These are phyloP conservation scores for Ophiostoma piceae DNA, from an alignment of 2,329 filamentous ascomycete genomes.

Conservation along the genomic window DNA sequence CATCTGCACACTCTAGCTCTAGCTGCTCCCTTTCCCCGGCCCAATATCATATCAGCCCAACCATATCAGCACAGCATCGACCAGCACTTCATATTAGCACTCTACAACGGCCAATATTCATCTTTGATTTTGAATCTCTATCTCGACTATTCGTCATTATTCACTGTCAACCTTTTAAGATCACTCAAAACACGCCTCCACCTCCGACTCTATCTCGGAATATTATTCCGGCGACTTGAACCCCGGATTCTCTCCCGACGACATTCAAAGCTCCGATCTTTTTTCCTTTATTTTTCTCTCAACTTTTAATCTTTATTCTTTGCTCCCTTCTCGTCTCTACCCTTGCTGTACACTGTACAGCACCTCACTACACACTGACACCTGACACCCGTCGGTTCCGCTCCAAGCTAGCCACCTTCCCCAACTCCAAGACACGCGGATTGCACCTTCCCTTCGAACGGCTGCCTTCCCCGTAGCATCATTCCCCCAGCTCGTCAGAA, in stretches of 20 bases:
- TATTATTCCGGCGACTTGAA: not conserved
- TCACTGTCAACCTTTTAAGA: too few species aligned
- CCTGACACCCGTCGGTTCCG: not conserved
- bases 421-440: constrained; percentile 1
- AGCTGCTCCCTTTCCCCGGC: not conserved
- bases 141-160: too few species aligned
- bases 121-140: too few species aligned
- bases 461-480: not conserved
- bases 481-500: not conserved
- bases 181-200: too few species aligned
- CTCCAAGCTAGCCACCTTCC: not conserved
- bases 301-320: not conserved
- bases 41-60: not conserved
- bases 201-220: not conserved
- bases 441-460: constrained; percentile 3
- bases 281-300: not conserved
- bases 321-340: not conserved
- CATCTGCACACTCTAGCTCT: too few species aligned
- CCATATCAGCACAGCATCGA: not conserved
- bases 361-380: not conserved
- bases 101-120: too few species aligned
- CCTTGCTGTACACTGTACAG: not conserved
- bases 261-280: not conserved
- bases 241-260: not conserved
- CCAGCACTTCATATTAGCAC: too few species aligned